Evolutionary conservation across 352 stramenopile species (phyloP).

Genomic region (Phytopythium oedochilum): DNA sequence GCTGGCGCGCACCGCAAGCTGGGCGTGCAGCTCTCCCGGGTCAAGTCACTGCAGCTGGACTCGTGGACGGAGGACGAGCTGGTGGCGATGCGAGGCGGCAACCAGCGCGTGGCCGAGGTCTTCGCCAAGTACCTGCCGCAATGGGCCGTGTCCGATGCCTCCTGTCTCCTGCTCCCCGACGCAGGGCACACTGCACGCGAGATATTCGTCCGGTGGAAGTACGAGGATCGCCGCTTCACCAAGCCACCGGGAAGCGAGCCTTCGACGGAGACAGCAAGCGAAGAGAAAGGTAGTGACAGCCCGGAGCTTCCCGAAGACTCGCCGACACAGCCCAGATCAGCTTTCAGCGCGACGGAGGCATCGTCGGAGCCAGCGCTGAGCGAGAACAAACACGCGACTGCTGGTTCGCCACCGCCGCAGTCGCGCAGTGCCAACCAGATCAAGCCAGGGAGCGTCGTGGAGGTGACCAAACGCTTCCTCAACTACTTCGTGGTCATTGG

Average conservation of each 20-base stretch:
- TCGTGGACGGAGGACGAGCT: constrained; percentile 74
- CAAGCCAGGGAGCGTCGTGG: constrained; percentile 52
- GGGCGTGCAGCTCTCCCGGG: constrained; percentile 91
- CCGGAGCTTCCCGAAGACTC: constrained; percentile 44
- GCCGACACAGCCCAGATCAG: not conserved
- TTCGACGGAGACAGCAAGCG: constrained; percentile 1
- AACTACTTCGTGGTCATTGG: constrained; percentile 84
- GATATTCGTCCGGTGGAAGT: constrained; percentile 64
- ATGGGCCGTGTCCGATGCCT: constrained; percentile 39
- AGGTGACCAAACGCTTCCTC: constrained; percentile 75
- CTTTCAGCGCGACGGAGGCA: constrained; percentile 1
- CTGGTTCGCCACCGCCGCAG: constrained; percentile 9
- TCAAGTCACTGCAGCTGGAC: constrained; percentile 82
- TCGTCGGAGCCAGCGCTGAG: constrained; percentile 5
- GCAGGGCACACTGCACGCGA: constrained; percentile 23
- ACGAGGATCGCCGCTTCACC: constrained; percentile 61
- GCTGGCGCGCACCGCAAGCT: constrained; percentile 93
- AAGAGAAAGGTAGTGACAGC: constrained; percentile 52
- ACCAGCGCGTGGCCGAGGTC: constrained; percentile 54
- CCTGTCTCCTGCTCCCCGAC: constrained; percentile 36
- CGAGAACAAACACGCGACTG: constrained; percentile 38
- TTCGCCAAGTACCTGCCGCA: constrained; percentile 57
- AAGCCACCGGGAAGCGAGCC: constrained; percentile 24
- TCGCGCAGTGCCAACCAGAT: constrained; percentile 21
- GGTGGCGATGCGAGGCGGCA: constrained; percentile 63